Base-by-base conservation (phyloP, 768 basidiomycete genomes). In the Xerocomus potaroensis region DNA sequence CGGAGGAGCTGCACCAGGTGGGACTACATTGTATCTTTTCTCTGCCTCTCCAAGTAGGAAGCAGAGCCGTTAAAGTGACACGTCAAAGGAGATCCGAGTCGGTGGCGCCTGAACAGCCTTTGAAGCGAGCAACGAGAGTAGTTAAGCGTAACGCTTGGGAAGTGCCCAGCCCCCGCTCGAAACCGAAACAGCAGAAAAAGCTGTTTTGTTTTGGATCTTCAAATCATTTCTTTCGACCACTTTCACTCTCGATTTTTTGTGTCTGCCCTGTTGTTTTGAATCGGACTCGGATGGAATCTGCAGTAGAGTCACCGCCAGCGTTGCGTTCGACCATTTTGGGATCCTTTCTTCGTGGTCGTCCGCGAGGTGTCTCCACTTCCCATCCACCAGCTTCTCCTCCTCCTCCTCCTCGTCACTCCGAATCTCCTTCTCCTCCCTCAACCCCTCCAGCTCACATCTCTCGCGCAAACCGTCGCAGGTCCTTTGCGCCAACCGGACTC, bases 291-390 rank as follows among this genome's bases (percentile, higher is more conserved):
- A 45, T 45, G 43, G 43, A 45, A 37, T 45, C 43, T 22, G 27
- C 35, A n/a, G 43, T 51, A 46, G 66, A 63, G 45, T 46, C 69
- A 31, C 61, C 66, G 31, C 61, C 67, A 31, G 64, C 64, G 5
- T 62, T 75, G 27, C 73, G 84, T 47, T 56, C 63, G 51, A 81
- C 81, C 50, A 86, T 89, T 63, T 74, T 89, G 38, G 80, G 84
- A 48, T 81, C 81, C 42, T 80, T 87, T 64, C 73, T 89, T 50
- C 80, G 85, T 49, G 79, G 78, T 37, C 72, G 85, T 51, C 84
- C 83, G 15, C 74, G 84, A 56, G 84, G 83, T 62, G 70, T 76
- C 36, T 84, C 83, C 26, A 76, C 81, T 64, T 81, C 81, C 18
- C 78, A 81, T 35, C 49, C 50, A 37, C 47, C 58, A 55, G 37